Conservation (phyloP, 345 rosid species). For the Moricandia moricandioides region DNA sequence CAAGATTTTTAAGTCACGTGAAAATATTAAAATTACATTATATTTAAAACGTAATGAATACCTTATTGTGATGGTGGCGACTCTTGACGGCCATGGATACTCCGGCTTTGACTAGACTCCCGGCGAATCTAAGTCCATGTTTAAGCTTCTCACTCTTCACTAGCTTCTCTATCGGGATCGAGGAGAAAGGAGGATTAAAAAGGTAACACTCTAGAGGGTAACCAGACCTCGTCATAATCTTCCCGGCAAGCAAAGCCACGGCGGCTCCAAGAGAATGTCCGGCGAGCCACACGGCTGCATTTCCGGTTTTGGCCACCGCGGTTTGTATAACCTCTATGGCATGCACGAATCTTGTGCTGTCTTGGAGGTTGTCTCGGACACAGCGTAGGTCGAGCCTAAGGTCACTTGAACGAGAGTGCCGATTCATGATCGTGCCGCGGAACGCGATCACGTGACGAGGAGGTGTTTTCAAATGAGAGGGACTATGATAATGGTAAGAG, state of each 20-base stretch:
- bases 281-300: constrained; percentile 50
- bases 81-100: constrained; percentile 46
- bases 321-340: constrained; percentile 49
- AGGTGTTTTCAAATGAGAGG: constrained; percentile 26
- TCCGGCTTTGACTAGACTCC: constrained; percentile 60
- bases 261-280: constrained; percentile 81
- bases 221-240: constrained; percentile 52
- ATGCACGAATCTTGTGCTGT: constrained; percentile 50
- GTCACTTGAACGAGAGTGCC: constrained; percentile 47
- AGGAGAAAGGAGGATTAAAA: constrained; percentile 66
- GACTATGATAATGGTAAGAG: neutral
- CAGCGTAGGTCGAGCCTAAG: constrained; percentile 46
- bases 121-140: constrained; percentile 49
- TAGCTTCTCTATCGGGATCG: constrained; percentile 53
- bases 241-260: constrained; percentile 61
- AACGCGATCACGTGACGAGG: constrained; percentile 65
- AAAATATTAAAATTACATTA: too few species aligned
- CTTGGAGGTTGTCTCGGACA: constrained; percentile 47
- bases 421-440: constrained; percentile 59
- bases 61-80: constrained; percentile 32
- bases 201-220: constrained; percentile 46
- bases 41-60: neutral
- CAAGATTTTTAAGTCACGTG: neutral
- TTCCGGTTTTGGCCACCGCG: constrained; percentile 42
- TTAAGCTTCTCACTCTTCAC: constrained; percentile 45